Evolutionary conservation across 2,329 filamentous ascomycete genomes (phyloP), one percentile per base, ranked within the genome.

Genomic region (Paramyrothecium sp.): DNA sequence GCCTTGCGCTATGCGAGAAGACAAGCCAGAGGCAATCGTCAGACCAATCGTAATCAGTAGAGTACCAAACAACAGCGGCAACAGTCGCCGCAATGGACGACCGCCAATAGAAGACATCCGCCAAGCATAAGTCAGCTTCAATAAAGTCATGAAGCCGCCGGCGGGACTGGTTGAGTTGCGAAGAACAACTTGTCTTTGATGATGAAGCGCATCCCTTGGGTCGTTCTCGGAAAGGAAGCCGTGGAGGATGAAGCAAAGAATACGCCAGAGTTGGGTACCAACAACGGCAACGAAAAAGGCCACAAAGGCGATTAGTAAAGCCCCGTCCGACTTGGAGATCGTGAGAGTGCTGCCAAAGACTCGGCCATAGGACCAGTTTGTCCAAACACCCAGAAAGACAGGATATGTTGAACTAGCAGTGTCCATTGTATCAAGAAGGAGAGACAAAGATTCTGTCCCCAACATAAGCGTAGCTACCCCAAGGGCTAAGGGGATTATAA

Each of bases 261-360:
- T 23, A 7, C 47, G 19, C 47, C 47, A 49, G 20, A 23, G 19
- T 22, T 49, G 47, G 12, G 47, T 49, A 21, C 47, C 47, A 7
- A 49, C 47, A 13, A 49, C 12, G 7, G 47, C 20, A n/a, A 49
- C 20, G 20, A 61, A 59, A 13, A 44, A 69, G 50, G 71, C 63
- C 56, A 57, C 64, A 22, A 47, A 61, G 2, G 68, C 47, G 16
- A 49, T 22, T n/a, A 49, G 20, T 16, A 49, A 22, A 3, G 47
- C 47, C 3, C 47, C 47, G 20, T 49, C 20, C 7, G 47, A 49
- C 22, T 23, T 21, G 22, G 19, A 21, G 8, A 49, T 16, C 5
- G 47, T 49, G 7, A 49, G 20, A 13, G 47, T 49, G 22, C 19
- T 23, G 47, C 47, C 47, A 23, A 21, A 23, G 3, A 49, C 20